Conservation (phyloP, 371 early-diverging fungal species). For the Parasitella parasitica region DNA sequence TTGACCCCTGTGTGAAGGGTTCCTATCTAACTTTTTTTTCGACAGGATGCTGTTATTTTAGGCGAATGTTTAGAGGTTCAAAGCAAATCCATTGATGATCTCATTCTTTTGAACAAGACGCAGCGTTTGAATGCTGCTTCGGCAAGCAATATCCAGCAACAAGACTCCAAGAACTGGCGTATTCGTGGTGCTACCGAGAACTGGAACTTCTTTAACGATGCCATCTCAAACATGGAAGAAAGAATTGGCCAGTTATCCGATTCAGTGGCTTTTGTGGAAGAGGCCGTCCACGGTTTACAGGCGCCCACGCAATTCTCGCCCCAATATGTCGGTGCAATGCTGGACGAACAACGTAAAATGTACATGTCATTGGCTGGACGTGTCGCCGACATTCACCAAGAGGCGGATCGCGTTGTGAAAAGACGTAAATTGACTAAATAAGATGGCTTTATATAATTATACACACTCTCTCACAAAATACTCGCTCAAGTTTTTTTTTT, state of each 20-base stretch:
- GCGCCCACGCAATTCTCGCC: background rate
- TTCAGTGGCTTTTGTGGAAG: slow-evolving; percentile 7
- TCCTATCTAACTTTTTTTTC: background rate
- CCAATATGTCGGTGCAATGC: background rate
- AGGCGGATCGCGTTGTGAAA: slow-evolving; percentile 13
- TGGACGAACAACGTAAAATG: slow-evolving; percentile 7
- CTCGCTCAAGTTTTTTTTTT: too few relatives aligned
- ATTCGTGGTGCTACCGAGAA: slow-evolving; percentile 16
- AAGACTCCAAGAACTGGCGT: slow-evolving; percentile 19
- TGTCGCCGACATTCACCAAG: slow-evolving; percentile 20
- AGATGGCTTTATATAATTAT: background rate
- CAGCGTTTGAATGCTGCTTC: slow-evolving; percentile 13
- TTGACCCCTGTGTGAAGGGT: too few relatives aligned
- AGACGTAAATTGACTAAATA: slow-evolving; percentile 9
- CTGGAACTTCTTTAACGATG: slow-evolving; percentile 13
- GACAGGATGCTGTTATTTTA: slow-evolving; percentile 21
- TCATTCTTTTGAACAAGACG: slow-evolving; percentile 13
- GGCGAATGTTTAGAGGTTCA: slow-evolving; percentile 11
- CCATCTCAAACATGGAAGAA: slow-evolving; percentile 6
- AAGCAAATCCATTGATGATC: slow-evolving; percentile 1
- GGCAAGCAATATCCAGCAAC: slow-evolving; percentile 7
- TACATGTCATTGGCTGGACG: slow-evolving; percentile 21
- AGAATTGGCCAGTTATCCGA: background rate
- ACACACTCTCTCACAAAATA: background rate
- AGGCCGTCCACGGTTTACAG: slow-evolving; percentile 9